Base-by-base conservation (phyloP, 331 rosid species). In the Pyrus hybrid region DNA sequence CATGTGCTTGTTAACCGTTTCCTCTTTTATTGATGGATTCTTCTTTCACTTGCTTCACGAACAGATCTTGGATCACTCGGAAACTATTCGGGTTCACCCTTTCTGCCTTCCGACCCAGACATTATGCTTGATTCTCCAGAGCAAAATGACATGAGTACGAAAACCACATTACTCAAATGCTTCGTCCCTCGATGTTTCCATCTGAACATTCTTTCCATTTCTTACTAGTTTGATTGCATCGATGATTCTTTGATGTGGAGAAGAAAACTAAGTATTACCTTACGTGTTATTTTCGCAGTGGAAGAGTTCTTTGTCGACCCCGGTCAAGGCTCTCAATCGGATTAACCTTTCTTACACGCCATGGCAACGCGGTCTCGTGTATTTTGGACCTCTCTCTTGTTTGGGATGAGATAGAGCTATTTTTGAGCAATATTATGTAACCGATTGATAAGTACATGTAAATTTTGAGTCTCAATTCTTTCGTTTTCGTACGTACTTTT, bases 121-220 rank as follows among this genome's bases (percentile, higher is more conserved):
- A 5, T 2, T 1, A n/a, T 60, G 12, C 80, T 32, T 30, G 70
- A 70, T 45, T 69, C 70, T 13, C 62, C 70, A 9, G 70, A 47
- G 71, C 76, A 70, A 47, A 69, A 77, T 58, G 69, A 21, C 71
- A 68, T 77, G 49, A 65, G 76, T 68, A 21, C n/a, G 5, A 26
- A 8, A 26, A 4, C 33, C 37, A 5, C 57, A 51, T 51, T 17
- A 51, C 57, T 18, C 57, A 51, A 51, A 51, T 7, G 10, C 21
- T 18, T 51, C 3, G 57, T 17, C 57, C 1, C 57, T 51, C 21
- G 57, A 51, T 18, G 3, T 18, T 51, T 51, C 21, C 57, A 51
- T 51, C 6, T 7, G 11, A 51, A 3, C 57, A 17, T 18, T 51
- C 11, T 51, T 51, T 41, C 1, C 10, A 0, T 3, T 51, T 51